phyloP scores from a whole-genome alignment of 345 rosid species.

The Populus pruinosa region DNA sequence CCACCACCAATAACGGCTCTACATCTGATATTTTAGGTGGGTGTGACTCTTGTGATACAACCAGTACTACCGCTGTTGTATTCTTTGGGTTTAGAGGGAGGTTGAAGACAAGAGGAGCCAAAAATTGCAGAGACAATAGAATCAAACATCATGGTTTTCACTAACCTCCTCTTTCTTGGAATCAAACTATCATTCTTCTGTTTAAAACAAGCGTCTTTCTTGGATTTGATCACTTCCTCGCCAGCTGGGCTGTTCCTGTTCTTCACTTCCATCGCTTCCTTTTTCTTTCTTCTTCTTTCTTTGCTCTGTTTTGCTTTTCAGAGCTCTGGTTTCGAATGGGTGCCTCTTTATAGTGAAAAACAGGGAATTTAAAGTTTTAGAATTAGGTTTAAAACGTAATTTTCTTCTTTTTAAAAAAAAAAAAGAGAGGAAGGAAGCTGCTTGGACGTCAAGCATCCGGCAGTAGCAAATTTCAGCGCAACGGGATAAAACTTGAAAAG shows the following conservation, averaged over 20 bases:
- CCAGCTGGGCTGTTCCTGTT: not conserved
- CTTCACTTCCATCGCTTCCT: not conserved
- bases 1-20: not conserved
- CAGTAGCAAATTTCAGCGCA: not conserved
- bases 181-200: not conserved
- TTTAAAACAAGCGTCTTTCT: not conserved
- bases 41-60: not conserved
- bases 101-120: not conserved
- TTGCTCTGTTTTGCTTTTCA: not conserved
- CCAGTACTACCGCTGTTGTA: not conserved
- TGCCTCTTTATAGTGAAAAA: not conserved
- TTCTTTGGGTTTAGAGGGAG: not conserved
- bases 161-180: not conserved
- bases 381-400: too few relatives aligned
- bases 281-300: not conserved
- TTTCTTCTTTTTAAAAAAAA: too few relatives aligned
- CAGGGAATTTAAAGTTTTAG: not conserved
- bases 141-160: slow-evolving; percentile 4
- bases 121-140: not conserved
- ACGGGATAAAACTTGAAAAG: too few relatives aligned
- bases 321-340: too few relatives aligned
- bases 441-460: not conserved
- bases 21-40: not conserved
- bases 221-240: not conserved
- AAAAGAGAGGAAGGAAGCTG: too few relatives aligned